Conservation (phyloP, 2,329 filamentous ascomycete species). For the Colletotrichum sp. region DNA sequence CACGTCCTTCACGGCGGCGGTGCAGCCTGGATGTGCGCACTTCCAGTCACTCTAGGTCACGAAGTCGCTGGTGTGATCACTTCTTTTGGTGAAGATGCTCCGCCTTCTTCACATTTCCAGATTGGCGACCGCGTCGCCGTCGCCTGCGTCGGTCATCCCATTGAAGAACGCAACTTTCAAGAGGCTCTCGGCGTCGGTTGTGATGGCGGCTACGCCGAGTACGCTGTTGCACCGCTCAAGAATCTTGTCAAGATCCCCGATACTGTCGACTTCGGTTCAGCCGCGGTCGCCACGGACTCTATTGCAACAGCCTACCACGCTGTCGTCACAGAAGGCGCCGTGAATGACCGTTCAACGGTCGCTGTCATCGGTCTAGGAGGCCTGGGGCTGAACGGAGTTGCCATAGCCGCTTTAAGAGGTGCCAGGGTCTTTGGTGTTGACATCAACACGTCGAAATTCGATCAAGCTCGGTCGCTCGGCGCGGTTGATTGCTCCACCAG, state of each 20-base stretch:
- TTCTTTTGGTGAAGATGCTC: background rate
- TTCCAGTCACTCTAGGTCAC: slow-evolving; percentile 2
- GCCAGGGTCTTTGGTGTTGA: slow-evolving; percentile 7
- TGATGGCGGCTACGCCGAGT: slow-evolving; percentile 13
- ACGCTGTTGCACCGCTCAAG: background rate
- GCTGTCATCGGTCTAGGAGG: slow-evolving; percentile 13
- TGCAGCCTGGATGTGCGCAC: slow-evolving; percentile 12
- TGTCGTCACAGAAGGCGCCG: slow-evolving; percentile 10
- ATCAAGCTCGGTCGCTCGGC: background rate
- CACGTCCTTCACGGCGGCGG: slow-evolving; percentile 16
- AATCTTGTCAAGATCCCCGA: background rate
- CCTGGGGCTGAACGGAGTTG: slow-evolving; percentile 4
- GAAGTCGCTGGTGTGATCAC: slow-evolving; percentile 4
- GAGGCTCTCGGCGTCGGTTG: slow-evolving; percentile 8
- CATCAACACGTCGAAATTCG: background rate
- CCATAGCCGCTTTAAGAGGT: background rate
- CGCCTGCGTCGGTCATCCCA: slow-evolving; percentile 11
- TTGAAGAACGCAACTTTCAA: background rate
- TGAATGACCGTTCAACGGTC: background rate
- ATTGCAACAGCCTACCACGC: slow-evolving; percentile 12
- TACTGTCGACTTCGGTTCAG: background rate
- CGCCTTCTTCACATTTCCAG: background rate
- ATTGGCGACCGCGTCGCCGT: slow-evolving; percentile 8
- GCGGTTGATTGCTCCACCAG: background rate
- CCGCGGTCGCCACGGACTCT: slow-evolving; percentile 10